Percentiles rank a stretch among this genome's conserved stretches.
phyloP scores from a whole-genome alignment of 2,329 filamentous ascomycete genomes.

The Alternaria brassicae region DNA sequence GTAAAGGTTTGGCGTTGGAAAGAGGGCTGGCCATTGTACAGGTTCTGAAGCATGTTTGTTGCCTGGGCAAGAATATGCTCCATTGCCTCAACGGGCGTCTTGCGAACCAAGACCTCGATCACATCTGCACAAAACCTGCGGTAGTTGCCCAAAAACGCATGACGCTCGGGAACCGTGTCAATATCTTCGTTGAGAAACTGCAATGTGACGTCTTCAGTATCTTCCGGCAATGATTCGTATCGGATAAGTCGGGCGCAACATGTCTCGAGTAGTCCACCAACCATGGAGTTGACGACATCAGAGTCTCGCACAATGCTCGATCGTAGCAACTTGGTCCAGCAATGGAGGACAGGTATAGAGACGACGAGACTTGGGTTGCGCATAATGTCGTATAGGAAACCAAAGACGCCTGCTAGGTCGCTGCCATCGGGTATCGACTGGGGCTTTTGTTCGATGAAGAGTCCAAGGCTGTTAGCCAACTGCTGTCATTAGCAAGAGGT shows the following conservation, averaged over 20 bases:
- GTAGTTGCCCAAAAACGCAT: conserved; percentile 96
- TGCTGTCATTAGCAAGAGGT: conserved; percentile 49
- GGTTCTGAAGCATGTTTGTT: conserved; percentile 73
- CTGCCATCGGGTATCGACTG: conserved; percentile 68
- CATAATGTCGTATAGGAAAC: conserved; percentile 78
- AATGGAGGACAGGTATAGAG: conserved; percentile 89
- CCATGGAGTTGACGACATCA: conserved; percentile 65
- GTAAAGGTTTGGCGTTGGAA: conserved; percentile 64
- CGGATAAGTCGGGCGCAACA: conserved; percentile 84
- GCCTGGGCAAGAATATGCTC: conserved; percentile 84
- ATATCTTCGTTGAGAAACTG: conserved; percentile 91
- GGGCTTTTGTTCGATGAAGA: conserved; percentile 81
- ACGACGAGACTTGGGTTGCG: conserved; percentile 88
- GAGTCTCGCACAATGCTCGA: conserved; percentile 73
- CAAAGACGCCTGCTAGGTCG: conserved; percentile 77
- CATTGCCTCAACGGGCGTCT: conserved; percentile 83
- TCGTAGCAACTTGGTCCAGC: conserved; percentile 83
- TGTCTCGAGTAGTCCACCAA: conserved; percentile 79
- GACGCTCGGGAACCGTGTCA: conserved; percentile 90
- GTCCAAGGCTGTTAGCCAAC: conserved; percentile 85
- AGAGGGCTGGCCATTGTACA: conserved; percentile 73
- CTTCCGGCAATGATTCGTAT: conserved; percentile 85
- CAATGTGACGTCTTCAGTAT: conserved; percentile 79
- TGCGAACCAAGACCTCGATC: conserved; percentile 84
- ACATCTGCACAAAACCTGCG: conserved; percentile 86